Evolutionary conservation across 495 filamentous ascomycete species (phyloP), one percentile per base, ranked within the genome.

Genomic region (Chlorociboria aeruginascens): DNA sequence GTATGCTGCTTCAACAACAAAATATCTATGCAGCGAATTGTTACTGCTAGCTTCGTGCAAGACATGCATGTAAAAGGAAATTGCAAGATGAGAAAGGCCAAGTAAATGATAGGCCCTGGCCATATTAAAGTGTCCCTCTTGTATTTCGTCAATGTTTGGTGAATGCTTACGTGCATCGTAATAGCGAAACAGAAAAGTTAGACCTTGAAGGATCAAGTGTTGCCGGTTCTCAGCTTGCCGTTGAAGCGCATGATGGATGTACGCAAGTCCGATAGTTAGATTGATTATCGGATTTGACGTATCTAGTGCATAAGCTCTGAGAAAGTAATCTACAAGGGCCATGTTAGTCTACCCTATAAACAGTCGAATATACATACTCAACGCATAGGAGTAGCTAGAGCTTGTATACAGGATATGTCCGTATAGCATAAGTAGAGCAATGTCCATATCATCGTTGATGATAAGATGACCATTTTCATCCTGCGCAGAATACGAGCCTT

Each of bases 121-220:
- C 39, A 89, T 73, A 56, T 98, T 97, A 63, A 83, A 97, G 50
- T 95, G 84, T 16, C 88, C 86, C 62, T 97, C 92, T 61, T 89
- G 85, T 38, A 68, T 61, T 56, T 81, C 73, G 35, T 69, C 61
- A n/a, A 66, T 63, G 57, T 60, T 68, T 38, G 40, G 48, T 6
- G 69, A 65, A 11, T 49, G 37, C 33, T 59, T 56, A 14, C 81
- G 58, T 45, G 78, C 45, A 1, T 81, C 63, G 53, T 86, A 82
- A 62, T 98, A 98, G 20, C 79, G 69, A 40, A 79, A 73, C 43
- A 96, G 63, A 56, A 97, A 95, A 0, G 80, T 71, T 13, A 95
- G 68, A 0, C 84, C 92, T 59, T 97, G 92, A 56, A 83, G 70
- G 33, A 94, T 77, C 17, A 85, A 76, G 53, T 82, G 88, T 59